A percentile compares a stretch with the other conserved stretches of the same genome.
Evolutionary conservation across 768 basidiomycete genomes (phyloP).

Genomic region (Hypsizygus marmoreus): DNA sequence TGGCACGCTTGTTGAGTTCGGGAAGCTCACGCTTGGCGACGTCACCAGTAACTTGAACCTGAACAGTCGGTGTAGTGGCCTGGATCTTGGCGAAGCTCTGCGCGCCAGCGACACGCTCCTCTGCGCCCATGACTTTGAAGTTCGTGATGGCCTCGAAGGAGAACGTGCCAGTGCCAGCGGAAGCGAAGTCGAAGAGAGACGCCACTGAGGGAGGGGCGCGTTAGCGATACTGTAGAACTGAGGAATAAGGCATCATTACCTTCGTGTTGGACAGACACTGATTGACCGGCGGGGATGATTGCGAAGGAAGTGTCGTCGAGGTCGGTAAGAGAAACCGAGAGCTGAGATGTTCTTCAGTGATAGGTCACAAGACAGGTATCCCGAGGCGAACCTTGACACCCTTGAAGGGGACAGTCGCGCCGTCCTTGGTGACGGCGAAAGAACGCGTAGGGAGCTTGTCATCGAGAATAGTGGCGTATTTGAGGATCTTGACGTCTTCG

Average conservation of each 20-base stretch:
- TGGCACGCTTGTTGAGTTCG: conserved; percentile 33
- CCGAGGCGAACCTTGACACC: conserved; percentile 36
- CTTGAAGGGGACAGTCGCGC: conserved; percentile 35
- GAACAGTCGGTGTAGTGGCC: conserved; percentile 24
- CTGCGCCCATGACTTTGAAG: conserved; percentile 32
- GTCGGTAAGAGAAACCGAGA: conserved; percentile 34
- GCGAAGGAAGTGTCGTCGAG: conserved; percentile 38
- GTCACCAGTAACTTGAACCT: conserved; percentile 35
- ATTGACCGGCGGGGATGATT: conserved; percentile 37
- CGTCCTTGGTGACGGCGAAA: conserved; percentile 42
- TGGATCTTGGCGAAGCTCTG: conserved; percentile 24
- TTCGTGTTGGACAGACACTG: conserved; percentile 37
- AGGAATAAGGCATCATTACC: conserved; percentile 19
- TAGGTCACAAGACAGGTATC: not conserved
- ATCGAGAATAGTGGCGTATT: conserved; percentile 44
- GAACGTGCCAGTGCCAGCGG: conserved; percentile 38
- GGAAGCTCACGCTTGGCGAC: conserved; percentile 30
- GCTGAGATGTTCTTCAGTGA: conserved; percentile 16
- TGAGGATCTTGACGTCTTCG: conserved; percentile 43
- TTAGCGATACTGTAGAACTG: not conserved
- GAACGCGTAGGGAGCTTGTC: conserved; percentile 40
- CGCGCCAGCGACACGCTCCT: conserved; percentile 8
- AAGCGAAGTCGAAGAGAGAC: conserved; percentile 40
- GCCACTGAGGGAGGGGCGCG: conserved; percentile 28
- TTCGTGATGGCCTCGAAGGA: conserved; percentile 36